Conservation (phyloP, 31 red algal species). For the Porphyra umbilicalis region DNA sequence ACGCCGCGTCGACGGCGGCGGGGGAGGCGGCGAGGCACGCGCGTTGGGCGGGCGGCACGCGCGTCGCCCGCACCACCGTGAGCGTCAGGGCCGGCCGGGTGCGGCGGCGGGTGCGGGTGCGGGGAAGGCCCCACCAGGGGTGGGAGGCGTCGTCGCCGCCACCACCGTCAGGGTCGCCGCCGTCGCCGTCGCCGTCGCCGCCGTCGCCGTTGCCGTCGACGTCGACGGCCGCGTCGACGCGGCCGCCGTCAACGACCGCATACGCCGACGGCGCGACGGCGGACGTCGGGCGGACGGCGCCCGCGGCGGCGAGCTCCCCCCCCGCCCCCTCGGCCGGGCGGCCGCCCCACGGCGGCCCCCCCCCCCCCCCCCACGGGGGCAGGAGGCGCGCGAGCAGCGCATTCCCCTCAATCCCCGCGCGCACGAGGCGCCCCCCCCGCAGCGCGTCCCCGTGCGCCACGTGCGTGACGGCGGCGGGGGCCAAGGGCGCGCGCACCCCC, state of each 20-base stretch:
- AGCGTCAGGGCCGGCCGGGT: neutral
- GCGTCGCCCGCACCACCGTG: neutral
- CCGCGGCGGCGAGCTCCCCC: neutral
- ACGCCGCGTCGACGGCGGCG: neutral
- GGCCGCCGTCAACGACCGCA: too few species aligned
- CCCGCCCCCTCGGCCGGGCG: neutral
- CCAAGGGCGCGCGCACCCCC: neutral
- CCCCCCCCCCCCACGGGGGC: slow-evolving; percentile 26
- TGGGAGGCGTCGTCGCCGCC: too few species aligned
- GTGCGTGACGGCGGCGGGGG: slow-evolving; percentile 18
- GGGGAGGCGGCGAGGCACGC: neutral
- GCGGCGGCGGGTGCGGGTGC: too few species aligned
- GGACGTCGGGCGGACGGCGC: neutral
- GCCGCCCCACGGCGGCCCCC: neutral
- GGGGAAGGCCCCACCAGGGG: too few species aligned
- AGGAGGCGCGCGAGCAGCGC: slow-evolving; percentile 30
- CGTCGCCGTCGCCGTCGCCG: too few species aligned
- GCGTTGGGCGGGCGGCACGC: neutral
- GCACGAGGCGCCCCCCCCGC: slow-evolving; percentile 28
- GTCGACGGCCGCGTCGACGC: neutral
- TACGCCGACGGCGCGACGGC: neutral
- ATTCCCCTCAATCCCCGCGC: slow-evolving; percentile 50
- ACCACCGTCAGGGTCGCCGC: too few species aligned
- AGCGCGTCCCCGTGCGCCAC: slow-evolving; percentile 46
- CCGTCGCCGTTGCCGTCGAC: neutral